Evolutionary conservation across 768 basidiomycete genomes (phyloP), one percentile per base, ranked within the genome.

Genomic region (Boletus tomentosulus): DNA sequence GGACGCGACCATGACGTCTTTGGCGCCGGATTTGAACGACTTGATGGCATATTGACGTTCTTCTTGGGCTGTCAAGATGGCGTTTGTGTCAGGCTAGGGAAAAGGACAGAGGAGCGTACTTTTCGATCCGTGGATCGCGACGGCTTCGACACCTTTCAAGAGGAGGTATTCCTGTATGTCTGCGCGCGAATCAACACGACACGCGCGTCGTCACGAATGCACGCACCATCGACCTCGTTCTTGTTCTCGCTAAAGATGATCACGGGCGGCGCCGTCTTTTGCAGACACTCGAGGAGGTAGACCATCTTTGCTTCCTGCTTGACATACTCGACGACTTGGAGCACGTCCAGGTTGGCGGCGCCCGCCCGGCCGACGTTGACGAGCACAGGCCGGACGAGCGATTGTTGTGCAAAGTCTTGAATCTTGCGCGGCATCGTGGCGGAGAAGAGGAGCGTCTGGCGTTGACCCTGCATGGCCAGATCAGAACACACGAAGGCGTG

Each of bases 221-320:
- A 62, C 81, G 62, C 59, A 94, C 94, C 95, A 66, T 99, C 97
- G n/a, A 99, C 97, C 69, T 99, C 97, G 66, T 99, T 98, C 78
- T 99, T 99, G 75, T 96, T 98, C 68, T 99, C 97, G 59, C 89
- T 93, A 70, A 99, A 99, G 53, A 98, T 82, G 71, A 98, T 97
- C 46, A 96, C 94, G 2, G 97, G 97, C 7, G 97, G 97, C 1
- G 97, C 87, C 0, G 97, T 99, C 75, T 98, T 99, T 68, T 98
- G 97, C 57, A 99, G 71, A 69, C 95, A 98, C 71, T 99, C 97
- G 45, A 99, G 77, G 15, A 98, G 80, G 70, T 98, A 99, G 1
- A 99, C 95, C 97, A 98, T 98, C 73, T 99, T 99, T 0, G 97
- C 97, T 72, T 98, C 97, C 67, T 97, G 94, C 73, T 99, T 99